phyloP scores from a whole-genome alignment of 805 yeast species.

The Kregervanrija fluxuum region DNA sequence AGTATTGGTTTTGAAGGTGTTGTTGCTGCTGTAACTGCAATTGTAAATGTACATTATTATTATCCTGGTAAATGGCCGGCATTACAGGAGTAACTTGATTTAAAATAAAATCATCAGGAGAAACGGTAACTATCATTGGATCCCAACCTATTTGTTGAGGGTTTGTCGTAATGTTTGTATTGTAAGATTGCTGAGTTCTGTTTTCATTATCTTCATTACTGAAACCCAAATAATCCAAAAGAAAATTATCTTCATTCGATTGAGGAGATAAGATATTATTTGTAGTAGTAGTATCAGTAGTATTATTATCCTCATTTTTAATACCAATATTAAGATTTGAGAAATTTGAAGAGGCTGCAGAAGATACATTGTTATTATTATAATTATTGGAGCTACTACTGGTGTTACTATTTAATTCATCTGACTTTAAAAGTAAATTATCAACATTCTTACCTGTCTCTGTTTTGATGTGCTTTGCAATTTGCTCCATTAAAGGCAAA shows the following conservation, averaged over 20 bases:
- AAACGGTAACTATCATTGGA: too few species aligned
- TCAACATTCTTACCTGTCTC: conserved; percentile 8
- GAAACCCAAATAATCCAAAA: too few species aligned
- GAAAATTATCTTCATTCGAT: too few species aligned
- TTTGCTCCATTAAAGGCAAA: conserved; percentile 46
- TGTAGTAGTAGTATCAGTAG: background rate
- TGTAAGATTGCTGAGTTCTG: too few species aligned
- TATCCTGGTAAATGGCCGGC: too few species aligned
- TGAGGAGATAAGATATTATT: background rate
- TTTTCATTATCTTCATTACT: too few species aligned
- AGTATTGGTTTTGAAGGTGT: background rate
- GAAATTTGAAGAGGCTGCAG: background rate
- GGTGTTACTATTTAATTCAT: conserved; percentile 2
- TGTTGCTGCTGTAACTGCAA: conserved; percentile 2
- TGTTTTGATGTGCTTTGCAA: conserved; percentile 24
- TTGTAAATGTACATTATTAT: background rate
- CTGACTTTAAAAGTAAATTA: conserved; percentile 5
- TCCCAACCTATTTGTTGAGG: too few species aligned
- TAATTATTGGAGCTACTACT: background rate
- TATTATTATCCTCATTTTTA: background rate
- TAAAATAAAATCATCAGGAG: too few species aligned
- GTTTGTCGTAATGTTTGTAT: too few species aligned
- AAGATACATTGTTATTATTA: background rate
- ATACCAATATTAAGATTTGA: background rate
- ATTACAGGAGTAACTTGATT: too few species aligned